These are phyloP conservation scores for Suillus plorans DNA, from an alignment of 768 basidiomycete species.

Conservation along the genomic window DNA sequence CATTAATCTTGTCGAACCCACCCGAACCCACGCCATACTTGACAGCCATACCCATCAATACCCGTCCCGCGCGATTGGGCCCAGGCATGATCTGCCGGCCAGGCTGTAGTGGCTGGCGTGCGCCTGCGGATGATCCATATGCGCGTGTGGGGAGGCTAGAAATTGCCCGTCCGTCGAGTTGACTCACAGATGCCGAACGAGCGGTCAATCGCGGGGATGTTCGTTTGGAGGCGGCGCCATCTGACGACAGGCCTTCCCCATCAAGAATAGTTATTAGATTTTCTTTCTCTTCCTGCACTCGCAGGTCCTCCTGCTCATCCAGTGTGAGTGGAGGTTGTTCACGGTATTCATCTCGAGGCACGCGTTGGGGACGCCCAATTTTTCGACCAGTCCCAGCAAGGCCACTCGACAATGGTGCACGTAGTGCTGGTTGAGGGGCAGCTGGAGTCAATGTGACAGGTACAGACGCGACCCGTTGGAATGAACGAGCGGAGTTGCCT, in stretches of 20 bases:
- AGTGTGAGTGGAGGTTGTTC: conserved; percentile 25
- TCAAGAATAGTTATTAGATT: conserved; percentile 32
- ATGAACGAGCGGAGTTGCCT: conserved; percentile 43
- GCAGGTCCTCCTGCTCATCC: conserved; percentile 36
- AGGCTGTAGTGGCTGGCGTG: conserved; percentile 38
- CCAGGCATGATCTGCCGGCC: conserved; percentile 45
- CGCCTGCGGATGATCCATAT: conserved; percentile 26
- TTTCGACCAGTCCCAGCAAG: conserved; percentile 36
- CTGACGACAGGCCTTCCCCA: conserved; percentile 25
- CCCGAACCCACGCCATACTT: conserved; percentile 30
- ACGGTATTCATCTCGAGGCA: conserved; percentile 37
- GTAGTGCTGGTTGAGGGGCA: conserved; percentile 24
- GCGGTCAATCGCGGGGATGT: conserved; percentile 27
- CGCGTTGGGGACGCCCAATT: conserved; percentile 34
- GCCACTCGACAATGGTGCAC: conserved; percentile 31
- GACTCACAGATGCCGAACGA: conserved; percentile 33
- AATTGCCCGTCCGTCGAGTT: conserved; percentile 35
- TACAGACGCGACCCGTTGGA: conserved; percentile 68
- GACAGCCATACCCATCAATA: conserved; percentile 45
- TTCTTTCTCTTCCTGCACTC: conserved; percentile 40
- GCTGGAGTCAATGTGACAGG: conserved; percentile 40
- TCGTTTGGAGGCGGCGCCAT: conserved; percentile 20
- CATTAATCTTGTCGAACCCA: conserved; percentile 50
- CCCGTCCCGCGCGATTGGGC: conserved; percentile 47
- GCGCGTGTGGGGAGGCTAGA: conserved; percentile 33